Percentiles rank a stretch among this genome's conserved stretches.
Evolutionary conservation across 805 yeast species (phyloP).

Genomic region (Metschnikowia cerradonensis): DNA sequence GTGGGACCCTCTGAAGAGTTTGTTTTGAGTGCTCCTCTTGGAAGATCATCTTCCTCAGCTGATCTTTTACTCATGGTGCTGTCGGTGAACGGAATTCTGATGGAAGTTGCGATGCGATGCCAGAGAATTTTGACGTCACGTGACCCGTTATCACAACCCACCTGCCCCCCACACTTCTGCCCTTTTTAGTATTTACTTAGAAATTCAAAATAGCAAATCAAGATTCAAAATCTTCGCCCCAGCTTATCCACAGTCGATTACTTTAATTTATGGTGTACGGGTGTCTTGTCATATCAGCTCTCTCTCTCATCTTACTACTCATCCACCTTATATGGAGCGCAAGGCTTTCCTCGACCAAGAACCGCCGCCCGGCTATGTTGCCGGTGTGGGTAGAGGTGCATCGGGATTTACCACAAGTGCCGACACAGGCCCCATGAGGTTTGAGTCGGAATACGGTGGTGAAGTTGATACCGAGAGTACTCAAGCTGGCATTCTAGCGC

Average conservation of each 20-base stretch:
- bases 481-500: slow-evolving; percentile 30
- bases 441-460: slow-evolving; percentile 15
- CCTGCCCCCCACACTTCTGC: neutral
- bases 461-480: slow-evolving; percentile 27
- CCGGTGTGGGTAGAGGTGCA: slow-evolving; percentile 95
- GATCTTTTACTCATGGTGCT: slow-evolving; percentile 15
- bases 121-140: slow-evolving; percentile 13
- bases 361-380: slow-evolving; percentile 85
- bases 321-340: slow-evolving; percentile 10
- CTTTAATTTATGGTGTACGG: slow-evolving; percentile 1
- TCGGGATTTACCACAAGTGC: slow-evolving; percentile 87
- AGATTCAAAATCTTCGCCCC: neutral
- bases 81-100: neutral
- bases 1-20: slow-evolving; percentile 39
- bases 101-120: slow-evolving; percentile 5
- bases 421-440: slow-evolving; percentile 49
- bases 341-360: slow-evolving; percentile 65
- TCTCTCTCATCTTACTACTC: neutral
- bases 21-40: slow-evolving; percentile 33
- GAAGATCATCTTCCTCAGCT: slow-evolving; percentile 14
- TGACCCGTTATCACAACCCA: slow-evolving; percentile 1
- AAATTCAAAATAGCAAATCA: neutral
- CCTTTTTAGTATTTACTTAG: neutral
- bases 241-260: too few relatives aligned
- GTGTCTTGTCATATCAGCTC: neutral